These are phyloP conservation scores for Hericium coralloides DNA, from an alignment of 768 basidiomycete genomes.

Conservation along the genomic window DNA sequence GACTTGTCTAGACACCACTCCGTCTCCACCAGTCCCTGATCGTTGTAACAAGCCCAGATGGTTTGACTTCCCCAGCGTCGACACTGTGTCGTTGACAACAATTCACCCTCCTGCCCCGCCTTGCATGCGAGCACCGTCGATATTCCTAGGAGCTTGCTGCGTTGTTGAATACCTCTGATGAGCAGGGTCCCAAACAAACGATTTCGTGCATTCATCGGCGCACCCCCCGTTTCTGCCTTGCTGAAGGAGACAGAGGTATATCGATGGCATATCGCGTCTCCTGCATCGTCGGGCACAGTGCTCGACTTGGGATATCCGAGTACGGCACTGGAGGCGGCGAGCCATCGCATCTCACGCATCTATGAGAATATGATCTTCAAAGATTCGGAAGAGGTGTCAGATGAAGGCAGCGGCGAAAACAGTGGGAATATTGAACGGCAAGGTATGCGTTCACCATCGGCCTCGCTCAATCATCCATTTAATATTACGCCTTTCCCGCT, in stretches of 20 bases:
- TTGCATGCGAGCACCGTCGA: no score
- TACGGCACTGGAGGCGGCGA: constrained; percentile 60
- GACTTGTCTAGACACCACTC: no score
- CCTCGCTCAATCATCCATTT: neutral
- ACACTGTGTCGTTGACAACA: no score
- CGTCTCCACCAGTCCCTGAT: no score
- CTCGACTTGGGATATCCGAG: constrained; percentile 5
- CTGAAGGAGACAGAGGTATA: constrained; percentile 26
- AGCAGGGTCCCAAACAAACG: neutral
- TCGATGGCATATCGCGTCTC: constrained; percentile 40
- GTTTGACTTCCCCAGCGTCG: no score
- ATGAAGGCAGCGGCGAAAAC: neutral
- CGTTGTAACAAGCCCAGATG: no score
- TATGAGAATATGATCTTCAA: constrained; percentile 70
- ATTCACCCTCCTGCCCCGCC: no score
- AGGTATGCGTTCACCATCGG: neutral
- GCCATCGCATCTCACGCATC: constrained; percentile 55
- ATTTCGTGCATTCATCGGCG: constrained; percentile 48
- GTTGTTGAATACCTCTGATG: no score
- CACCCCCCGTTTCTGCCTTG: constrained; percentile 27
- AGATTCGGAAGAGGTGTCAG: constrained; percentile 30
- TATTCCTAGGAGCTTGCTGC: no score
- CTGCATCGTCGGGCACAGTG: constrained; percentile 13
- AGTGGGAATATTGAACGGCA: neutral
- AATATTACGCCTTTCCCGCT: neutral